Evolutionary conservation across 805 yeast genomes (phyloP), one percentile per base, ranked within the genome.

Genomic region (Zygotorulaspora sp.): DNA sequence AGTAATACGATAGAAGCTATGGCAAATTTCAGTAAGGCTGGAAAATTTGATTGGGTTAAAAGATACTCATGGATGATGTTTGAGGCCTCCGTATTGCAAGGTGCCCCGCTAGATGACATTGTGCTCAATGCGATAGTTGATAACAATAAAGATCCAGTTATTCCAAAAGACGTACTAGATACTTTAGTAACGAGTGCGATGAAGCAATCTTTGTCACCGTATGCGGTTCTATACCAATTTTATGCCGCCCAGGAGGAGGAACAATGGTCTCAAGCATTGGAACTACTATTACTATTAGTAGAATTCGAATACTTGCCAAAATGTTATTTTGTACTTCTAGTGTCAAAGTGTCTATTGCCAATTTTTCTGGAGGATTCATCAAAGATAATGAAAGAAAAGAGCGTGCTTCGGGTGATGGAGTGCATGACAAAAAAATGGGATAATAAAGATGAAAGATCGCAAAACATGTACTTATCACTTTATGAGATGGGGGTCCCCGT

Each of bases 151-250:
- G 29, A 44, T 13, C 36, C 27, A 11, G 33, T 43, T 17, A 52
- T 53, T n/a, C 53, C 56, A 9, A 54, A 46, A 33, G 63, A 49
- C 32, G 47, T 65, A 8, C 32, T 57, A 19, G 50, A 49, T 18
- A 54, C 54, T 44, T 53, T 61, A 17, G 63, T 74, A 10, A 70
- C 77, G 27, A 78, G 85, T 11, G 67, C 77, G 1, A 68, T 83
- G 50, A 72, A 78, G 47, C 89, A 83, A 56, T 72, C 83, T 17
- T 56, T 83, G 35, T 64, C 90, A 4, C 92, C 92, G 31, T 78
- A 82, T 54, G 87, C 81, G 2, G 74, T 80, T 0, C 63, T 83
- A 16, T 66, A 67, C 41, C 71, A 71, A 43, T 77, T 74, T 49
- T 71, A 71, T 53, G 59, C 61, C 12, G 55, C 64, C 6, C 48